Base-by-base conservation (phyloP, 2,329 filamentous ascomycete species). In the Colletotrichum tofieldiae region DNA sequence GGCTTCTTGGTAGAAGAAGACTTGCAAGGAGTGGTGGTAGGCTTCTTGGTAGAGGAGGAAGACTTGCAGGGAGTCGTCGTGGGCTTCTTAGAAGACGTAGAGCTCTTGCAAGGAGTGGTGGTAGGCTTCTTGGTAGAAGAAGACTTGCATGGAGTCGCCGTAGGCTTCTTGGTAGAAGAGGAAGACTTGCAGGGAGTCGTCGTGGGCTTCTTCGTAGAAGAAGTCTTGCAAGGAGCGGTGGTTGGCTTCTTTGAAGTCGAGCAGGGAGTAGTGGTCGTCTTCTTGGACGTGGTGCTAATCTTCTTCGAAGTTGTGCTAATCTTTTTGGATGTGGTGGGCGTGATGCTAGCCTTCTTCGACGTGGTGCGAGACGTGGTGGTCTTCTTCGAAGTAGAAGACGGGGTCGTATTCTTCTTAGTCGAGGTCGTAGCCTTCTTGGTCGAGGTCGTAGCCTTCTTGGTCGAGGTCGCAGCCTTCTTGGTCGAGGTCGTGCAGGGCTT, bases 251-350 rank as follows among this genome's bases (percentile, higher is more conserved):
- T 70, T 0, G 29, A 23, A 4, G 67, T 55, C 1, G 67, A 18
- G 61, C 26, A 45, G 1, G 56, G 54, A 8, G 43, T 56, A 1
- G 52, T 65, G 1, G 41, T 41, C 5, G 45, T 37, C 39, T 35
- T 67, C 43, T 41, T 58, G 7, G 54, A 41, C 3, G 59, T 49
- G 14, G 70, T 47, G 60, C 29, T 67, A 2, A 51, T 65, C 18
- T 47, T 70, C 26, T 39, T 55, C 4, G 49, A 47, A 11, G 45
- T 29, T 0, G 49, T 5, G 12, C 49, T 18, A 16, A n/a, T n/a
- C 43, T 23, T 47, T 7, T n/a, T 8, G 14, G 49, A 35, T 0
- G 16, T 20, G 2, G 51, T 32, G 26, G 51, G 6, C 7, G 29
- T 55, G 29, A 18, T 2, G 12, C 49, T 18, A 16, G 9, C 9